Evolutionary conservation across 352 stramenopile genomes (phyloP).

Genomic region (Pythium sukuiense): DNA sequence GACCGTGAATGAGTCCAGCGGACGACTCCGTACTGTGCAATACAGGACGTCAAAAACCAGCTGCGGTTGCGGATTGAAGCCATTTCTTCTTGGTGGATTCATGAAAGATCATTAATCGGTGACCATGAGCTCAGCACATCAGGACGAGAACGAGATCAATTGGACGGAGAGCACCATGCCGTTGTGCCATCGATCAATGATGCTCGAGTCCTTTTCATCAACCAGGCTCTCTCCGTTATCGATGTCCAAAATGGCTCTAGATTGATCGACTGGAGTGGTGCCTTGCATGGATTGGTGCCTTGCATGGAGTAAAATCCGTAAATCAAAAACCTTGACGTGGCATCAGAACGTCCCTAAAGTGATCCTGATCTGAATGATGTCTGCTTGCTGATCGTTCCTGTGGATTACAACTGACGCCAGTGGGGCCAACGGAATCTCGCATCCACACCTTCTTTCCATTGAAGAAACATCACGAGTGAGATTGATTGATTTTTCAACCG

Average conservation of each 20-base stretch:
- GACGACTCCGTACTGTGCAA: neutral
- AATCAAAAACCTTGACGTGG: neutral
- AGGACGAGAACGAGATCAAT: neutral
- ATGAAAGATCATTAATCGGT: no score
- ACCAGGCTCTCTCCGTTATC: neutral
- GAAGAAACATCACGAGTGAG: neutral
- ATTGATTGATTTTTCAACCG: neutral
- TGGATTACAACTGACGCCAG: neutral
- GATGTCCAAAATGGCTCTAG: neutral
- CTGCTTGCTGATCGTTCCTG: neutral
- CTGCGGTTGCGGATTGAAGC: neutral
- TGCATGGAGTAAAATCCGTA: no score
- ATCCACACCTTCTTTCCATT: no score
- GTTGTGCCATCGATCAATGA: no score
- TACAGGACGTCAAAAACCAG: neutral
- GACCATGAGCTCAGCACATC: neutral
- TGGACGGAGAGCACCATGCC: no score
- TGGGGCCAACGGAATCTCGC: neutral
- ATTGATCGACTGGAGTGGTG: no score
- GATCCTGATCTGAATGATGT: neutral
- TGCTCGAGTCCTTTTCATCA: neutral
- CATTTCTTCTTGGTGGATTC: neutral
- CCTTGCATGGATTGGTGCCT: no score
- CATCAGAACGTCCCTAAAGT: constrained; percentile 2
- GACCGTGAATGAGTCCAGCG: neutral